Conservation (phyloP, 23 red algal species). For the Agarophyton chilense region DNA sequence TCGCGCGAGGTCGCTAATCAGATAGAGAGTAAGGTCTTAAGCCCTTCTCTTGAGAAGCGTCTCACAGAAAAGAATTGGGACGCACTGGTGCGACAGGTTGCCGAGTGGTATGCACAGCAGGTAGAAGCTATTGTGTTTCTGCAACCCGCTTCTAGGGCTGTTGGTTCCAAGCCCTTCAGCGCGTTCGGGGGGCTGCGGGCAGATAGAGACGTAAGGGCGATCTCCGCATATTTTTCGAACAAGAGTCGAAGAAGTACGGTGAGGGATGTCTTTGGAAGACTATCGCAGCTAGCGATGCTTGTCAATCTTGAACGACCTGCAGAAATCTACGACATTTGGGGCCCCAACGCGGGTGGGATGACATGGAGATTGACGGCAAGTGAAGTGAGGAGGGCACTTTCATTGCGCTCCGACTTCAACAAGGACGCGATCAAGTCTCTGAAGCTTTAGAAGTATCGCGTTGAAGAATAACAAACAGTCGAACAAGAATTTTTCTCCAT, state of each 20-base stretch:
- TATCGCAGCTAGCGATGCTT: constrained; percentile 78
- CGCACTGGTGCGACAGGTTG: constrained; percentile 79
- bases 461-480: neutral
- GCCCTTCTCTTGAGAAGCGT: constrained; percentile 60
- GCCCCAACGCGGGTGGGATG: constrained; percentile 73
- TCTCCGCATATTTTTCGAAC: constrained; percentile 72
- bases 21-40: constrained; percentile 64
- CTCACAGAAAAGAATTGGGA: constrained; percentile 91
- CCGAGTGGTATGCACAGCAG: constrained; percentile 72
- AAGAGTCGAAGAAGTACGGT: constrained; percentile 76
- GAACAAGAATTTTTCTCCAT: neutral
- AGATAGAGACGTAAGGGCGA: constrained; percentile 80
- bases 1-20: constrained; percentile 42
- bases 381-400: constrained; percentile 71
- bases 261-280: constrained; percentile 88
- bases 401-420: constrained; percentile 65
- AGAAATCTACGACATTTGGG: constrained; percentile 85
- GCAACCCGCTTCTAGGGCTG: neutral
- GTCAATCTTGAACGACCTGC: constrained; percentile 87
- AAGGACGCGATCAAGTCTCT: constrained; percentile 58
- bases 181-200: constrained; percentile 74
- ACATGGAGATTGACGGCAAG: constrained; percentile 68
- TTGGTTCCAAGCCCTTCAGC: constrained; percentile 44
- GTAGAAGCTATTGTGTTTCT: constrained; percentile 68
- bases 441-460: constrained; percentile 53